Evolutionary conservation across 2,329 filamentous ascomycete species (phyloP), one percentile per base, ranked within the genome.

Genomic region (Pseudohalonectria lignicola): DNA sequence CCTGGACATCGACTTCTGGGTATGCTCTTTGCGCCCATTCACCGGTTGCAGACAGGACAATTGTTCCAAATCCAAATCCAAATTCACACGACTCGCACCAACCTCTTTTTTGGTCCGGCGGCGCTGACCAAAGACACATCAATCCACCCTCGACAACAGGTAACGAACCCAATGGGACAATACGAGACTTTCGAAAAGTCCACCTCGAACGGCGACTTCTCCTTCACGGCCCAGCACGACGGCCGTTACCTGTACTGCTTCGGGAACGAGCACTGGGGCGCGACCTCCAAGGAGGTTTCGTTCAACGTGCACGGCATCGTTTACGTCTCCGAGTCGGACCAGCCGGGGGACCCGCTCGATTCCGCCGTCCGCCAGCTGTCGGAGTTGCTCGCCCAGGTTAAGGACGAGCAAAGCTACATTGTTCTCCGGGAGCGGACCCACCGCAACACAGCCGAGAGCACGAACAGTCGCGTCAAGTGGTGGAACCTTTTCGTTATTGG

Each of bases 261-360:
- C 68, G 93, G 92, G 64, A 98, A 98, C 65, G 90, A 96, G 70
- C 82, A 92, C 61, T 98, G 90, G 87, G 85, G 86, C 42, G 87
- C 88, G 42, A 86, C 86, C 61, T 93, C 79, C 58, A 98, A 98
- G 67, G 92, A 98, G 62, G 90, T 98, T 39, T 94, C 86, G 40
- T 98, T 98, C 77, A 98, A 98, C 61, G 92, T 98, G 37, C 92
- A 98, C 64, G 92, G 92, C 51, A 86, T 98, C 48, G 90, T 98
- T 56, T 98, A 96, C 63, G 87, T 98, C 37, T 83, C 85, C 40
- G 92, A 96, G 62, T 70, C 75, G 43, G 90, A 96, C 52, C 73
- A 82, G 43, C 76, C 84, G 20, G 75, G 82, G 50, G 90, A 96
- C 55, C 92, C 92, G 16, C 69, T 98, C 48, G 92, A 98, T 61